Conservation (phyloP, 2,329 filamentous ascomycete species). For the Lojkania enalia region DNA sequence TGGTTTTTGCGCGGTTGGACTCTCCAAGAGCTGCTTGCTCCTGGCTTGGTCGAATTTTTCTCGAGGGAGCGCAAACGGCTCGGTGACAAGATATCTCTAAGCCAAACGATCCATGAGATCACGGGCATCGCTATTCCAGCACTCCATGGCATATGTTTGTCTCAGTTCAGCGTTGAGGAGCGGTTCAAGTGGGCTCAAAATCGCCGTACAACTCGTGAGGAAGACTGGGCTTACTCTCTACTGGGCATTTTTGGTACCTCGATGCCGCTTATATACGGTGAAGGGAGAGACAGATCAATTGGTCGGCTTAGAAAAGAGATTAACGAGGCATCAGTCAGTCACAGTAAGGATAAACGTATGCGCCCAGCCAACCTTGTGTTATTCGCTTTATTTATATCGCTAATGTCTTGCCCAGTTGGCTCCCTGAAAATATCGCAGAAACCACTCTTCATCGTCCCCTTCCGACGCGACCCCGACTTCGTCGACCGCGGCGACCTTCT, state of each 20-base stretch:
- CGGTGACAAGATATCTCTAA: conserved; percentile 3
- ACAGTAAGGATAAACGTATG: too few species aligned
- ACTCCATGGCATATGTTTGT: conserved; percentile 1
- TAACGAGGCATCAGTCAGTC: too few species aligned
- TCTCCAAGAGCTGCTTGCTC: neutral
- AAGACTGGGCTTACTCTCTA: conserved; percentile 7
- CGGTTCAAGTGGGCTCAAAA: neutral
- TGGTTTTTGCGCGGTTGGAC: conserved; percentile 2
- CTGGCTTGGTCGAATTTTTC: neutral
- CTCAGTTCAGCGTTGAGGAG: conserved; percentile 5
- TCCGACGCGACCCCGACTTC: conserved; percentile 27
- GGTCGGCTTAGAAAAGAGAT: conserved; percentile 7
- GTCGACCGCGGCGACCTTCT: conserved; percentile 23
- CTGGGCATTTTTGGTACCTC: conserved; percentile 8
- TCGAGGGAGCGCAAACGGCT: neutral
- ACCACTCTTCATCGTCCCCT: conserved; percentile 27
- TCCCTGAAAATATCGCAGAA: too few species aligned
- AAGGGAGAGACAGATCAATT: conserved; percentile 1
- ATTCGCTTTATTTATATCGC: too few species aligned
- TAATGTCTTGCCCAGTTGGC: too few species aligned
- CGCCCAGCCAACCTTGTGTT: too few species aligned
- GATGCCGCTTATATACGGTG: conserved; percentile 7
- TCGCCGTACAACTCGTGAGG: conserved; percentile 4
- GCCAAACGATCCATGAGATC: conserved; percentile 2
- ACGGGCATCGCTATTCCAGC: conserved; percentile 1